A percentile compares a stretch with the other conserved stretches of the same genome.
Evolutionary conservation across 176 grass and related monocot genomes (phyloP).

Genomic region (Triticum timopheevii): DNA sequence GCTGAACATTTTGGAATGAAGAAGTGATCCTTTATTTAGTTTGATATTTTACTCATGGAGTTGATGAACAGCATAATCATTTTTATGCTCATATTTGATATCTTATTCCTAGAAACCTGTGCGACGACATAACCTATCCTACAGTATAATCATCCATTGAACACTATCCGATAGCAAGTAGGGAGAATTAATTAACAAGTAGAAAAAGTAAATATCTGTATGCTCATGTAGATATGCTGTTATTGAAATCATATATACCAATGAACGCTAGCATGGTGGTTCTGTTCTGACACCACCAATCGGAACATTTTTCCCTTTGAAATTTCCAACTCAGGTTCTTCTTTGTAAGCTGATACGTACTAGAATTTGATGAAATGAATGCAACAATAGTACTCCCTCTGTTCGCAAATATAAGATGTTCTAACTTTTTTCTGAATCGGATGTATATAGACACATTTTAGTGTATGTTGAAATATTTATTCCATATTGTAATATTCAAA

Average conservation of each 20-base stretch:
- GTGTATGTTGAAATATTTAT: no score
- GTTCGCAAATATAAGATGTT: no score
- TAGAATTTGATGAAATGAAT: background rate
- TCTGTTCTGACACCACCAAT: background rate
- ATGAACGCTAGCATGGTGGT: no score
- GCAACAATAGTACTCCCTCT: background rate
- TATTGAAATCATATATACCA: background rate
- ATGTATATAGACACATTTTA: no score
- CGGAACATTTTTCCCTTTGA: background rate
- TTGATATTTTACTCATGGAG: background rate
- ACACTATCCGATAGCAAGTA: background rate
- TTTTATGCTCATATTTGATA: background rate
- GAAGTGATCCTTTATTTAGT: background rate
- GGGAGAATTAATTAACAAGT: background rate
- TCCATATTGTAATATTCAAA: no score
- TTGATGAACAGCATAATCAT: background rate
- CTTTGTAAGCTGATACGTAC: background rate
- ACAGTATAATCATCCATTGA: background rate
- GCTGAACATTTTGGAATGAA: background rate
- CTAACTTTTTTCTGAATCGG: no score
- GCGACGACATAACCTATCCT: background rate
- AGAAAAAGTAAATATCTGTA: background rate
- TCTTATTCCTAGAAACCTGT: background rate
- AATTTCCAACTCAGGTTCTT: background rate
- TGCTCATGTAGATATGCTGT: background rate